phyloP scores from a whole-genome alignment of 2,329 filamentous ascomycete genomes.

The Pseudogymnoascus sp. region DNA sequence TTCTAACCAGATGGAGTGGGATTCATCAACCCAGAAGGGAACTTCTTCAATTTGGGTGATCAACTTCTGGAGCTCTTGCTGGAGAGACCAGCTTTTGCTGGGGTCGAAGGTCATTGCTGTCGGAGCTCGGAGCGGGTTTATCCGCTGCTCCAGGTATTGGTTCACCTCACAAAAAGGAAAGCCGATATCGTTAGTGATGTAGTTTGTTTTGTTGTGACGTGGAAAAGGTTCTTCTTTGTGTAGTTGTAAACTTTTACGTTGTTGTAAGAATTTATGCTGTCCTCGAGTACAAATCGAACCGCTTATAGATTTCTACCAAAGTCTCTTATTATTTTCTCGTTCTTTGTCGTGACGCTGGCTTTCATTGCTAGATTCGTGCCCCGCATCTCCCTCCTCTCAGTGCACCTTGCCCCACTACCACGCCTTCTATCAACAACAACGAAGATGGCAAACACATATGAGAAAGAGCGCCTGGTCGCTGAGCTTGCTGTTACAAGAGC shows the following conservation, averaged over 20 bases:
- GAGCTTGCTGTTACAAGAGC: slow-evolving; percentile 85
- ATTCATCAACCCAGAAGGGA: not conserved
- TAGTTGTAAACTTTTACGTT: not conserved
- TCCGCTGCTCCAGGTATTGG: not conserved
- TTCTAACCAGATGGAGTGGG: slow-evolving; percentile 1
- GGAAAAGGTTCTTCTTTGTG: not conserved
- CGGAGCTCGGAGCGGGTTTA: not conserved
- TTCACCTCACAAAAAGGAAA: not conserved
- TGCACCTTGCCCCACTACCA: slow-evolving; percentile 22
- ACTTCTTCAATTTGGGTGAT: slow-evolving; percentile 1
- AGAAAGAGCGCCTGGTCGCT: slow-evolving; percentile 72
- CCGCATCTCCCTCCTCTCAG: slow-evolving; percentile 25
- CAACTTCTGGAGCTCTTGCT: slow-evolving; percentile 5
- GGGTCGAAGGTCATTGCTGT: not conserved
- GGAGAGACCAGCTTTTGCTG: slow-evolving; percentile 6
- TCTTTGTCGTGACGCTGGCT: slow-evolving; percentile 27
- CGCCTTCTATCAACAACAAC: slow-evolving; percentile 19
- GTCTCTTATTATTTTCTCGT: slow-evolving; percentile 21
- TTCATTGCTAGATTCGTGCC: slow-evolving; percentile 23
- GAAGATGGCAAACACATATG: slow-evolving; percentile 45
- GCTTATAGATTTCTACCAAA: slow-evolving; percentile 11
- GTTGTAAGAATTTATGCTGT: not conserved
- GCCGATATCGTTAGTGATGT: slow-evolving; percentile 1
- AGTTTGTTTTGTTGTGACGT: not conserved
- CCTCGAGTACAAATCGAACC: not conserved